These are phyloP conservation scores for Salix udensis DNA, from an alignment of 345 rosid species.

Conservation along the genomic window DNA sequence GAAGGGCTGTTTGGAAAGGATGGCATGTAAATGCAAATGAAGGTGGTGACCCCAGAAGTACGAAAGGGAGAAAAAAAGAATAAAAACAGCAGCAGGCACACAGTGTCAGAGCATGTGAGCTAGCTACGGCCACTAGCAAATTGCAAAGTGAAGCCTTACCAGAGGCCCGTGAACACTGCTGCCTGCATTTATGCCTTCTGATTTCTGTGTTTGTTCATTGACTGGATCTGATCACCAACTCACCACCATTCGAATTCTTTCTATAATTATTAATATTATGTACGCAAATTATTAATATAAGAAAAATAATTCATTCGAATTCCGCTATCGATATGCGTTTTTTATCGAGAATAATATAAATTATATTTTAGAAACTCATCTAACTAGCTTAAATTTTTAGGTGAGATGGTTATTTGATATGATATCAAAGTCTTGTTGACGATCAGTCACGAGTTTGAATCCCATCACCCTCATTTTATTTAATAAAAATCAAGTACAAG, in stretches of 20 bases:
- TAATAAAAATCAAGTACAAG: too few species aligned
- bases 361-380: too few species aligned
- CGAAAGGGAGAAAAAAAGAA: constrained; percentile 34
- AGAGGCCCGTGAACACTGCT: constrained; percentile 42
- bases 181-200: background rate
- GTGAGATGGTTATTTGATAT: too few species aligned
- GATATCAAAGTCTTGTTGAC: too few species aligned
- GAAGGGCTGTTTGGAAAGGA: constrained; percentile 8
- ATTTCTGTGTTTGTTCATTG: background rate
- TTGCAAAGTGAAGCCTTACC: constrained; percentile 35
- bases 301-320: too few species aligned
- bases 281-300: too few species aligned
- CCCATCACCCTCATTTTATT: too few species aligned
- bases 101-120: constrained; percentile 52
- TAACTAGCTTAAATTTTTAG: too few species aligned
- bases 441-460: too few species aligned
- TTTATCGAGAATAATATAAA: too few species aligned
- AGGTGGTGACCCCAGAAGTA: constrained; percentile 7
- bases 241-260: background rate
- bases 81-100: constrained; percentile 19
- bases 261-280: too few species aligned
- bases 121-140: constrained; percentile 32
- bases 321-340: background rate
- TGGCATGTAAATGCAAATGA: background rate
- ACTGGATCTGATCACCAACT: constrained; percentile 4